Percentiles rank a stretch among this genome's conserved stretches.
Evolutionary conservation across 2,329 filamentous ascomycete genomes (phyloP).

Genomic region (Fusarium sp.): DNA sequence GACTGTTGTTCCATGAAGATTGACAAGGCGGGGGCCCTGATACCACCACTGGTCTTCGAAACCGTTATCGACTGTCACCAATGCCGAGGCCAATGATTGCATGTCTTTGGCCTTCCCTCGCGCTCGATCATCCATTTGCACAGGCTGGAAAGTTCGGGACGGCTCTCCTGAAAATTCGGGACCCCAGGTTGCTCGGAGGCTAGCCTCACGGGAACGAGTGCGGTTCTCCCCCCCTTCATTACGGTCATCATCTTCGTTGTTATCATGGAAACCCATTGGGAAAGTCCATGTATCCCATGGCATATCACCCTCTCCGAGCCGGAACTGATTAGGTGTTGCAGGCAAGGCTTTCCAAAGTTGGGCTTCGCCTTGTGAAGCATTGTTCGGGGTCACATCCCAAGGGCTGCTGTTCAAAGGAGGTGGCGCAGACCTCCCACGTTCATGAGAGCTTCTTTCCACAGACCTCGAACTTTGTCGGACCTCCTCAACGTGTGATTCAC

Average conservation of each 20-base stretch:
- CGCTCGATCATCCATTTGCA: slow-evolving; percentile 47
- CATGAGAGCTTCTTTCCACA: slow-evolving; percentile 48
- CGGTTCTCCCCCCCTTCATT: background rate
- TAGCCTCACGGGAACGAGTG: slow-evolving; percentile 19
- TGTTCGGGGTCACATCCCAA: slow-evolving; percentile 55
- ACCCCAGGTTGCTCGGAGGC: slow-evolving; percentile 35
- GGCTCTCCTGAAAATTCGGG: slow-evolving; percentile 26
- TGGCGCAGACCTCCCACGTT: slow-evolving; percentile 62
- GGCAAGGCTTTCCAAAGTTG: slow-evolving; percentile 58
- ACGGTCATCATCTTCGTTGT: slow-evolving; percentile 8
- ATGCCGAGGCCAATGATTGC: slow-evolving; percentile 61
- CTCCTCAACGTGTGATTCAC: background rate
- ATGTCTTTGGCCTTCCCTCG: slow-evolving; percentile 51
- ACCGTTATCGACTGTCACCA: slow-evolving; percentile 68
- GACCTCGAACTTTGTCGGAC: slow-evolving; percentile 34
- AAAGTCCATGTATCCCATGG: slow-evolving; percentile 57
- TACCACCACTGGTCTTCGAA: slow-evolving; percentile 70
- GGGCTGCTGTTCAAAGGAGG: slow-evolving; percentile 60
- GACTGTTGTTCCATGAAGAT: slow-evolving; percentile 34
- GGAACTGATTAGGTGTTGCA: slow-evolving; percentile 47
- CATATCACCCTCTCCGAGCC: slow-evolving; percentile 59
- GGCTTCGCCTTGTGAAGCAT: slow-evolving; percentile 27
- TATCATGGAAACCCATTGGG: slow-evolving; percentile 39
- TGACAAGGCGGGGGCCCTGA: slow-evolving; percentile 53
- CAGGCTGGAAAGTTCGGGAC: background rate